These are phyloP conservation scores for Delonix regia DNA, from an alignment of 306 rosid genomes.

Conservation along the genomic window DNA sequence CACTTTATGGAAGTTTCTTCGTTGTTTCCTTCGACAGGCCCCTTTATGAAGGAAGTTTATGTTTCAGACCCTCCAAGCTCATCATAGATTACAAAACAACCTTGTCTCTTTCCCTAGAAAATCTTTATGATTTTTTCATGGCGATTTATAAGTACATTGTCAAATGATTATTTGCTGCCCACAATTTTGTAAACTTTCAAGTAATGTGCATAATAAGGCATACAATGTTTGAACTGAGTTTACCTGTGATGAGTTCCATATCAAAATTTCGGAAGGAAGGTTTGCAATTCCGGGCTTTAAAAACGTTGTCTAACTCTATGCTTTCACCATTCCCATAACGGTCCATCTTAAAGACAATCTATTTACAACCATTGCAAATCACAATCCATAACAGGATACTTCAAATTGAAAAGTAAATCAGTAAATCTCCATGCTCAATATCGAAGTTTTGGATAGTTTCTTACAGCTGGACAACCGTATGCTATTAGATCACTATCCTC, in stretches of 20 bases:
- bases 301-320: slow-evolving; percentile 63
- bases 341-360: slow-evolving; percentile 92
- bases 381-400: slow-evolving; percentile 34
- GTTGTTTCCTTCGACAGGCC: background rate
- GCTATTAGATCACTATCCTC: slow-evolving; percentile 69
- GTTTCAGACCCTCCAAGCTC: slow-evolving; percentile 2
- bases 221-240: slow-evolving; percentile 38
- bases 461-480: slow-evolving; percentile 92
- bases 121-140: slow-evolving; percentile 4
- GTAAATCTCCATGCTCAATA: slow-evolving; percentile 44
- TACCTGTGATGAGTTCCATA: slow-evolving; percentile 70
- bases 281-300: slow-evolving; percentile 49
- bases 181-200: slow-evolving; percentile 6
- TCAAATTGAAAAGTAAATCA: slow-evolving; percentile 22
- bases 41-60: background rate
- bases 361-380: slow-evolving; percentile 43
- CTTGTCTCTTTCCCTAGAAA: background rate
- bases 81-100: slow-evolving; percentile 3
- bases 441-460: slow-evolving; percentile 54
- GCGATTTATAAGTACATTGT: background rate
- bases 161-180: background rate
- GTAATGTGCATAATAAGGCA: background rate
- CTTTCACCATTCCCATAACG: slow-evolving; percentile 82
- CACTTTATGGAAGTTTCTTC: background rate
- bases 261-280: slow-evolving; percentile 79